A percentile compares a stretch with the other conserved stretches of the same genome.
Evolutionary conservation across 2,329 filamentous ascomycete genomes (phyloP).

Genomic region (Sporothrix euskadiensis): DNA sequence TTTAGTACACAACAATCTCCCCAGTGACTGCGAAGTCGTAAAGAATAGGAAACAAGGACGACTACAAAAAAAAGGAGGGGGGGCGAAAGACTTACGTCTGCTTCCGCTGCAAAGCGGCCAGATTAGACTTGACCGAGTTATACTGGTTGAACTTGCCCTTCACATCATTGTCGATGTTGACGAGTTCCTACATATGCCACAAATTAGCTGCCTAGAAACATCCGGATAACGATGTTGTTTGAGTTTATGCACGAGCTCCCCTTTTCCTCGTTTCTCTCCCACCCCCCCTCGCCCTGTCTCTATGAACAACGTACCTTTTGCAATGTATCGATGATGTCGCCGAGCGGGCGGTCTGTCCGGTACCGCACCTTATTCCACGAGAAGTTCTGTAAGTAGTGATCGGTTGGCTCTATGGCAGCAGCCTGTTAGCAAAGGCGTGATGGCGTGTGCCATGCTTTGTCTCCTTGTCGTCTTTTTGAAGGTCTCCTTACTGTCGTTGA

Average conservation of each 20-base stretch:
- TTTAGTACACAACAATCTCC: neutral
- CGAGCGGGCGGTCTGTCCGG: slow-evolving; percentile 84
- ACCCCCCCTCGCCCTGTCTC: neutral
- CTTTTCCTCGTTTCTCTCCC: neutral
- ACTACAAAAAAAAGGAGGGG: neutral
- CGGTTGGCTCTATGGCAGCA: slow-evolving; percentile 73
- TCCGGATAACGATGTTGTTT: neutral
- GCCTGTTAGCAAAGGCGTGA: slow-evolving; percentile 4
- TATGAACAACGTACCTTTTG: slow-evolving; percentile 68
- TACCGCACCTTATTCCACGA: slow-evolving; percentile 98
- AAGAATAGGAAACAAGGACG: neutral
- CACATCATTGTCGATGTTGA: slow-evolving; percentile 92
- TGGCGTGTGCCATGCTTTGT: no score
- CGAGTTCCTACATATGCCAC: slow-evolving; percentile 65
- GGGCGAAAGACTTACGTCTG: slow-evolving; percentile 66
- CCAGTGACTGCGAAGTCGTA: neutral
- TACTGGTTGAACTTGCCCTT: slow-evolving; percentile 94
- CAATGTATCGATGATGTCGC: slow-evolving; percentile 81
- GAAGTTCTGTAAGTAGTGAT: slow-evolving; percentile 86
- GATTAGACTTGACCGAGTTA: slow-evolving; percentile 83
- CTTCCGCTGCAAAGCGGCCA: slow-evolving; percentile 78
- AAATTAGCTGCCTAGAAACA: neutral
- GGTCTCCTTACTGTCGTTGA: slow-evolving; percentile 77
- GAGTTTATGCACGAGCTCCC: neutral
- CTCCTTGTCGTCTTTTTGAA: slow-evolving; percentile 47